phyloP scores from a whole-genome alignment of 208 protist species.

The Herpetomonas samuelpessoai region DNA sequence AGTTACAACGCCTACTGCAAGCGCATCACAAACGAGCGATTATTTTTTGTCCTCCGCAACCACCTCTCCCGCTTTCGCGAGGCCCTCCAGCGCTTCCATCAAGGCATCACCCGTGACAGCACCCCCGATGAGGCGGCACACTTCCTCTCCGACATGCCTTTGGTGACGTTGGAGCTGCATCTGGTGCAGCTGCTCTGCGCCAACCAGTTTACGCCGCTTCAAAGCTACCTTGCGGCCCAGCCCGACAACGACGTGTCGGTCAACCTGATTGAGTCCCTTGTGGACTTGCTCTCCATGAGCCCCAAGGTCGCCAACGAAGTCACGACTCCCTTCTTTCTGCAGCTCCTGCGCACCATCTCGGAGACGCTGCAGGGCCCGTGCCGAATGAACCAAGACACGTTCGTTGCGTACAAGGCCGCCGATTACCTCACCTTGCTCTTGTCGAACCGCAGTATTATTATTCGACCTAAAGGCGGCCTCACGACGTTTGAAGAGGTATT shows the following conservation, averaged over 20 bases:
- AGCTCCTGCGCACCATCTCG: conserved; percentile 40
- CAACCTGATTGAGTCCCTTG: conserved; percentile 59
- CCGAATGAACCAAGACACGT: conserved; percentile 42
- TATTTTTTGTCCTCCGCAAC: conserved; percentile 45
- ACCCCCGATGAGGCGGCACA: conserved; percentile 19
- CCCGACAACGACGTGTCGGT: conserved; percentile 51
- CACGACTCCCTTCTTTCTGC: conserved; percentile 34
- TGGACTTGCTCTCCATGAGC: conserved; percentile 40
- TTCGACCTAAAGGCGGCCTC: background rate
- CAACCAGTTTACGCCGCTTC: conserved; percentile 46
- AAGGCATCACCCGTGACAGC: conserved; percentile 19
- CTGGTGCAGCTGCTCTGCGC: conserved; percentile 69
- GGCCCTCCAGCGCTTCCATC: conserved; percentile 23
- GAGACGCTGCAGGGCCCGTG: conserved; percentile 60
- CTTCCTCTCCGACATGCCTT: conserved; percentile 23
- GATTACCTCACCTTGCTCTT: conserved; percentile 48
- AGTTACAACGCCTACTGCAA: conserved; percentile 33
- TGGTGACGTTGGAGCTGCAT: conserved; percentile 33
- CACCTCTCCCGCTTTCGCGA: conserved; percentile 34
- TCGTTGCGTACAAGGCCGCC: conserved; percentile 45
- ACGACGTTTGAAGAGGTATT: conserved; percentile 7
- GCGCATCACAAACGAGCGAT: conserved; percentile 31
- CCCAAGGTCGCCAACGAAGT: conserved; percentile 32
- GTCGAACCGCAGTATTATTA: background rate
- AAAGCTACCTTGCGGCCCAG: conserved; percentile 62